Percentiles rank a stretch among this genome's conserved stretches.
phyloP scores from a whole-genome alignment of 257 asterid genomes.

The Scutellaria baicalensis region DNA sequence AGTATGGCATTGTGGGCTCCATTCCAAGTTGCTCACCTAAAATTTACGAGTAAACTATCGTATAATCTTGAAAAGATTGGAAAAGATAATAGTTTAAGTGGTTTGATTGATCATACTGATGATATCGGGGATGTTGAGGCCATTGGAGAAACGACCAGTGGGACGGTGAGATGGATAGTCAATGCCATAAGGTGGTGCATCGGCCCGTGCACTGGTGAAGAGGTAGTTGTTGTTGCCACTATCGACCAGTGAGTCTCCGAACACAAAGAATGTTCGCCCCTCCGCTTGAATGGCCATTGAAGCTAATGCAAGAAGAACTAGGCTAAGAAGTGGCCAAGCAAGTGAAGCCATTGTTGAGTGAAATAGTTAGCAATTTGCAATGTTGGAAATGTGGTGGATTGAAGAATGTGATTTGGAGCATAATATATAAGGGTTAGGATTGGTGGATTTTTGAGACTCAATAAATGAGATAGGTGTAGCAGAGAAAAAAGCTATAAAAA shows the following conservation, averaged over 20 bases:
- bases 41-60: background rate
- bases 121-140: conserved; percentile 79
- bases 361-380: no score
- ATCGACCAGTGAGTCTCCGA: conserved; percentile 87
- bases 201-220: conserved; percentile 70
- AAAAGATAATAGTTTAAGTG: background rate
- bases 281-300: conserved; percentile 25
- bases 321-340: conserved; percentile 20
- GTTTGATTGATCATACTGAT: conserved; percentile 31
- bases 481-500: no score
- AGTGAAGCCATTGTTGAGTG: conserved; percentile 1
- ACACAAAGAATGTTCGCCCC: conserved; percentile 73
- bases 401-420: conserved; percentile 5
- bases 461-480: background rate
- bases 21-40: conserved; percentile 60
- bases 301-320: conserved; percentile 23
- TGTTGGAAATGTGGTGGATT: conserved; percentile 4
- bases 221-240: conserved; percentile 85
- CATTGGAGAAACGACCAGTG: conserved; percentile 90
- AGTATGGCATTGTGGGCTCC: conserved; percentile 60
- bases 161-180: conserved; percentile 71
- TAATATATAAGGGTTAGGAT: conserved; percentile 5
- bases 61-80: no score
- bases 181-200: conserved; percentile 80
- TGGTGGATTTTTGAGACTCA: conserved; percentile 4